Percentiles rank a stretch among this genome's conserved stretches.
Evolutionary conservation across 208 protist species (phyloP).

Genomic region (Trypanosoma boissoni): DNA sequence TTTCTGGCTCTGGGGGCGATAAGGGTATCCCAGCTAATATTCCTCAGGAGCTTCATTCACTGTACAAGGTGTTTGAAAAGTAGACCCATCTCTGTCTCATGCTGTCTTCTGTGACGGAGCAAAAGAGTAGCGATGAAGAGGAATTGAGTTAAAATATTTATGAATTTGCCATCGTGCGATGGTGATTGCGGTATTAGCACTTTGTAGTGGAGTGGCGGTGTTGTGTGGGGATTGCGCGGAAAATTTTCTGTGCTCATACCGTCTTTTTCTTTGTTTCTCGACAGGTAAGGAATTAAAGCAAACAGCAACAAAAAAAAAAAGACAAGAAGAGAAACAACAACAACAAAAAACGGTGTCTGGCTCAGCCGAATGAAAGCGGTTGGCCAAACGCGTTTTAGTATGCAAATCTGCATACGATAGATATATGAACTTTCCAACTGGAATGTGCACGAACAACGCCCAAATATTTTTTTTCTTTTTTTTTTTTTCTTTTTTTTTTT

Average conservation of each 20-base stretch:
- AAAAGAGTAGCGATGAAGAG: not conserved
- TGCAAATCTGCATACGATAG: too few relatives aligned
- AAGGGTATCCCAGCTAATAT: slow-evolving; percentile 48
- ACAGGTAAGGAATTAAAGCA: not conserved
- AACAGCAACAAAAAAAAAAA: not conserved
- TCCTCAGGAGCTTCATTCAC: slow-evolving; percentile 55
- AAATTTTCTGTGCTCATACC: not conserved
- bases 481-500: slow-evolving; percentile 7
- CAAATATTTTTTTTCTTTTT: not conserved
- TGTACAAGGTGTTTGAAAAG: slow-evolving; percentile 74
- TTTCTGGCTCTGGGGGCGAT: slow-evolving; percentile 17
- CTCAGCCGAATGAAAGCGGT: too few relatives aligned
- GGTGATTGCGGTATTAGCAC: not conserved
- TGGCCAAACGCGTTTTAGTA: too few relatives aligned
- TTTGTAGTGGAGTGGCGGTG: not conserved
- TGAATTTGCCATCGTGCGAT: too few relatives aligned
- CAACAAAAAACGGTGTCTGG: not conserved
- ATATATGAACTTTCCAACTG: too few relatives aligned
- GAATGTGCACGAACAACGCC: too few relatives aligned
- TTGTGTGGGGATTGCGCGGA: slow-evolving; percentile 2
- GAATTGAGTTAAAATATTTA: not conserved
- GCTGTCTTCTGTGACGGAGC: too few relatives aligned
- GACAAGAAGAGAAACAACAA: not conserved
- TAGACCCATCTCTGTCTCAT: slow-evolving; percentile 36
- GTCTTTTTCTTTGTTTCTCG: not conserved